Evolutionary conservation across 257 asterid genomes (phyloP).

Genomic region (Gynochthodes officinalis): DNA sequence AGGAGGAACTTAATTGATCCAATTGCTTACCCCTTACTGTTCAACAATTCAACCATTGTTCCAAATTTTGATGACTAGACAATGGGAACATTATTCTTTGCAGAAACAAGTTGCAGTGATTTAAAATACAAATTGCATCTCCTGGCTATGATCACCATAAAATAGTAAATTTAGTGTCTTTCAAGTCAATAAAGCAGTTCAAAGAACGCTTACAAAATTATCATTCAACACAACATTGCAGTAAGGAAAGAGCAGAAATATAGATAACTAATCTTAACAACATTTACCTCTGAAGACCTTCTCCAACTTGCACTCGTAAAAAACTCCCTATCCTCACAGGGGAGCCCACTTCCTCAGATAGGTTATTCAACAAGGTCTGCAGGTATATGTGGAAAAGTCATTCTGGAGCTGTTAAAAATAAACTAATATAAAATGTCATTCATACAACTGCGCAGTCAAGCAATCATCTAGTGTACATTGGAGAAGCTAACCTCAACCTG

Average conservation of each 20-base stretch:
- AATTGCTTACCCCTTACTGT: not conserved
- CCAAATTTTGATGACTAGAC: not conserved
- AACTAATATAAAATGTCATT: not conserved
- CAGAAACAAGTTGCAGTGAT: constrained; percentile 1
- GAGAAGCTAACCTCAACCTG: not conserved
- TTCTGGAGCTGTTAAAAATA: not conserved
- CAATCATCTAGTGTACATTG: not conserved
- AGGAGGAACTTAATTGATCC: not conserved
- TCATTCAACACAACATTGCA: not conserved
- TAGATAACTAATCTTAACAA: constrained; percentile 5
- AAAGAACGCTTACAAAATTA: not conserved
- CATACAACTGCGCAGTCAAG: not conserved
- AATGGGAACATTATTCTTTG: not conserved
- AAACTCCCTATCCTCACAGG: constrained; percentile 71
- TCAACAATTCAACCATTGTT: not conserved
- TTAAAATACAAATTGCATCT: not conserved
- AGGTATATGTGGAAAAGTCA: constrained; percentile 22
- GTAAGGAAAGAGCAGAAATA: constrained; percentile 12
- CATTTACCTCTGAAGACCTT: constrained; percentile 70
- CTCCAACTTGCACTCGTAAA: constrained; percentile 89
- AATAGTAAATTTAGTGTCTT: not conserved
- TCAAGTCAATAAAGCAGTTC: not conserved
- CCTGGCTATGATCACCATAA: not conserved
- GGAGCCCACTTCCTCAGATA: constrained; percentile 84
- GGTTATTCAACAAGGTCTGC: constrained; percentile 66